A percentile compares a stretch with the other conserved stretches of the same genome.
These are phyloP conservation scores for Mortierella sp. DNA, from an alignment of 371 early-diverging fungal genomes.

Conservation along the genomic window DNA sequence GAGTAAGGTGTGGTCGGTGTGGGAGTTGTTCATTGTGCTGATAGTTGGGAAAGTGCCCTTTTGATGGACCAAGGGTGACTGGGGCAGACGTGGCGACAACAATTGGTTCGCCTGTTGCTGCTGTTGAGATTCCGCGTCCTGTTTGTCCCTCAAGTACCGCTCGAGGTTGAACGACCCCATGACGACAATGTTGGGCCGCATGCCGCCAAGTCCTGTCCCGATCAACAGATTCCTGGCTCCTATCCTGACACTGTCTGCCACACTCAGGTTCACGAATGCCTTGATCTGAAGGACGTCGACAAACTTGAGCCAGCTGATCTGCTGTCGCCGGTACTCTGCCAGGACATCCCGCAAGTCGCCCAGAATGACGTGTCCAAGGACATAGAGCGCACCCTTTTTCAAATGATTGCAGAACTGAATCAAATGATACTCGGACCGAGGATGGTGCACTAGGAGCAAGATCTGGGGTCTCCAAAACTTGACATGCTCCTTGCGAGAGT, in stretches of 20 bases:
- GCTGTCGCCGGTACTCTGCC: conserved; percentile 60
- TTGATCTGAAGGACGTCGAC: conserved; percentile 69
- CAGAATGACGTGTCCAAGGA: conserved; percentile 70
- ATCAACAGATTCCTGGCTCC: conserved; percentile 67
- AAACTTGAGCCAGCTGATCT: conserved; percentile 65
- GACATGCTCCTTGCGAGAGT: conserved; percentile 70
- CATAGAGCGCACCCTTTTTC: conserved; percentile 76
- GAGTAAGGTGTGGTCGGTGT: conserved; percentile 31
- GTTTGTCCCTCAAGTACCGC: conserved; percentile 36
- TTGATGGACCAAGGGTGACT: neutral
- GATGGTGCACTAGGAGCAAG: conserved; percentile 68
- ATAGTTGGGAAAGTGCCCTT: neutral
- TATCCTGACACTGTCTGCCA: conserved; percentile 60
- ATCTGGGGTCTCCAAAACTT: conserved; percentile 80
- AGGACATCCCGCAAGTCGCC: conserved; percentile 63
- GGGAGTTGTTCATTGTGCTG: conserved; percentile 6
- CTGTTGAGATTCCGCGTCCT: conserved; percentile 20
- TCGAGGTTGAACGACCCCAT: conserved; percentile 62
- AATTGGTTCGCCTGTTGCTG: conserved; percentile 8
- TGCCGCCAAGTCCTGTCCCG: conserved; percentile 74
- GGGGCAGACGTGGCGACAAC: neutral
- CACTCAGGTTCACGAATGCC: conserved; percentile 70
- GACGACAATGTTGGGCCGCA: conserved; percentile 76
- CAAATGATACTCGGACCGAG: conserved; percentile 61
- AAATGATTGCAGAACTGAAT: conserved; percentile 74